Base-by-base conservation (phyloP, 441 rosid genomes). In the Croton setiger region DNA sequence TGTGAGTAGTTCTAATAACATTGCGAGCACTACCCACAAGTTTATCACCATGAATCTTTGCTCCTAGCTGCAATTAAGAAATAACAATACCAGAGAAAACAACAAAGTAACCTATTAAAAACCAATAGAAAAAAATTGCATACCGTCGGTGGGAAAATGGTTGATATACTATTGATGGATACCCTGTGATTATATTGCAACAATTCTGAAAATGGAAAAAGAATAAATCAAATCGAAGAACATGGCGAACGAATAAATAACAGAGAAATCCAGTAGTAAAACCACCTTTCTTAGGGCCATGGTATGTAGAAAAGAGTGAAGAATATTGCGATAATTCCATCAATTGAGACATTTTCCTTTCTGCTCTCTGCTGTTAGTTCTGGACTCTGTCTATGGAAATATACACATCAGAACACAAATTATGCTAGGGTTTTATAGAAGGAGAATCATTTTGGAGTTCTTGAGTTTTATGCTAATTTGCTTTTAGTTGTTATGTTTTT, bases 1-100 rank as follows among this genome's bases (percentile, higher is more conserved):
- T 27, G 27, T 39, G 17, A 58, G 12, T 43, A 44, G 60, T 23
- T 64, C 23, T n/a, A 64, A 60, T n/a, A 69, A 18, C 15, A 64
- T 51, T 64, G 49, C 64, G 66, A 8, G 15, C 56, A 48, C 48
- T 18, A 36, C 52, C 27, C n/a, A 11, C 51, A 68, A 63, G 54
- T 23, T 64, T 64, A 45, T 21, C 41, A 21, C 72, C 72, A 12
- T 15, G 60, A 27, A 74, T 20, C 44, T 56, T 17, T 20, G 58
- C 72, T 7, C 72, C 72, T 17, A 67, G 20, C 72, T 73, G 70
- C 20, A 68, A 17, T 17, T 23, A 23, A 8, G 57, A 63, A 45
- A 8, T 36, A 6, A 13, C 3, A 18, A 43, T 2, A 39, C 39
- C n/a, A 17, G 1, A 57, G 37, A 31, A 39, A 0, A 0, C 9